Evolutionary conservation across 2,329 filamentous ascomycete species (phyloP).

Genomic region (Colletotrichum neosansevieriae): DNA sequence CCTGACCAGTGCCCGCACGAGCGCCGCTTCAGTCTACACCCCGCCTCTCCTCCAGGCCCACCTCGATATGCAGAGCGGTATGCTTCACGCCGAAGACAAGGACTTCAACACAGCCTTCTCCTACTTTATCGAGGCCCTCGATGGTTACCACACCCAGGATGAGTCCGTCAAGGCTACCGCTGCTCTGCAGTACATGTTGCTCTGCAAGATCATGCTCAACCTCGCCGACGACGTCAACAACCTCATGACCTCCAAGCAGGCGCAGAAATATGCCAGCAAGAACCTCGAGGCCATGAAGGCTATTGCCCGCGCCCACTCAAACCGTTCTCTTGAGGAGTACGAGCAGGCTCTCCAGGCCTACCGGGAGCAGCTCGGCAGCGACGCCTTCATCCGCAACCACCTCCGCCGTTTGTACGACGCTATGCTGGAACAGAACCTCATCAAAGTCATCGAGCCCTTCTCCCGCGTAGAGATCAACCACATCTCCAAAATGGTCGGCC

Average conservation of each 20-base stretch:
- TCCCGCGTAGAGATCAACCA: slow-evolving; percentile 96
- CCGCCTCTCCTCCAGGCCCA: slow-evolving; percentile 95
- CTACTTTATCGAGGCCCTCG: slow-evolving; percentile 98
- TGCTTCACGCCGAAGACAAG: slow-evolving; percentile 97
- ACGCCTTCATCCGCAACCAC: slow-evolving; percentile 97
- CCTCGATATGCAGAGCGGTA: slow-evolving; percentile 98
- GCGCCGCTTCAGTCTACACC: slow-evolving; percentile 96
- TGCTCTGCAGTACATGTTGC: slow-evolving; percentile 97
- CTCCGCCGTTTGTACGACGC: slow-evolving; percentile 95
- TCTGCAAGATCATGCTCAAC: slow-evolving; percentile 99
- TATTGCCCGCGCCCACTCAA: slow-evolving; percentile 93
- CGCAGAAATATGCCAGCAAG: slow-evolving; percentile 94
- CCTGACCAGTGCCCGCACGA: slow-evolving; percentile 92
- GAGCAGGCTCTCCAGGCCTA: slow-evolving; percentile 92
- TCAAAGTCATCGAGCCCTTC: slow-evolving; percentile 99
- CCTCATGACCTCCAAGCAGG: slow-evolving; percentile 95
- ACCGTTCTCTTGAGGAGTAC: slow-evolving; percentile 96
- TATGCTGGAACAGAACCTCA: slow-evolving; percentile 99
- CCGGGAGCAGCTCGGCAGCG: slow-evolving; percentile 92
- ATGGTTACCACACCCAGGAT: slow-evolving; percentile 95
- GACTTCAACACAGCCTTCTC: slow-evolving; percentile 99
- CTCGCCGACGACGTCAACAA: slow-evolving; percentile 95
- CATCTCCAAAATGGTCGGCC: slow-evolving; percentile 96
- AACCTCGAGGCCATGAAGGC: slow-evolving; percentile 99
- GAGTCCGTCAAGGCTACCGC: slow-evolving; percentile 92